Conservation (phyloP, 306 rosid species). For the Betula pendula region DNA sequence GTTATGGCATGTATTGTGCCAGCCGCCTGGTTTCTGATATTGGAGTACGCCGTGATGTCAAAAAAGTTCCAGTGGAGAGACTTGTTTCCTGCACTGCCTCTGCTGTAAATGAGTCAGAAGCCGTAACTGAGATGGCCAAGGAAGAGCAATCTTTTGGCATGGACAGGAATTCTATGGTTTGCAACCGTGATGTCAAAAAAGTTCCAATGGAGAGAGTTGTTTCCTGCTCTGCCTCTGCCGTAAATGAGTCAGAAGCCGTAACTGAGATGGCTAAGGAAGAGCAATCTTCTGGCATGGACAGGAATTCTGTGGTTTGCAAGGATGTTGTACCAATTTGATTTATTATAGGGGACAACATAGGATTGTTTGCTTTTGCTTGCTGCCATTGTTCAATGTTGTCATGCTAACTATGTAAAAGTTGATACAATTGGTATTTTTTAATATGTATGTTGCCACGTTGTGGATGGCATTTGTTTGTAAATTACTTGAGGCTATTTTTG, state of each 20-base stretch:
- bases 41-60: constrained; percentile 50
- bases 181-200: constrained; percentile 47
- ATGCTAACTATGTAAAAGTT: not conserved
- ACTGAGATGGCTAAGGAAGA: constrained; percentile 18
- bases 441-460: no score
- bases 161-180: no score
- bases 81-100: constrained; percentile 37
- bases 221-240: constrained; percentile 20
- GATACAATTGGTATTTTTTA: no score
- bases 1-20: constrained; percentile 47
- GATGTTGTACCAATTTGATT: not conserved
- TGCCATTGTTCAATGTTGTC: not conserved
- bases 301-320: not conserved
- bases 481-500: not conserved
- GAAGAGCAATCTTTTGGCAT: no score
- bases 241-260: constrained; percentile 28
- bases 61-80: constrained; percentile 55
- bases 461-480: not conserved
- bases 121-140: constrained; percentile 13
- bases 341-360: not conserved
- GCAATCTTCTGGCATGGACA: not conserved
- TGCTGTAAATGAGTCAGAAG: constrained; percentile 29
- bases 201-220: constrained; percentile 58
- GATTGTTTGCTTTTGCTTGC: constrained; percentile 3
- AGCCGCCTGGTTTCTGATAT: constrained; percentile 52